Evolutionary conservation across 495 filamentous ascomycete species (phyloP), one percentile per base, ranked within the genome.

Genomic region (Oleoguttula mirabilis): DNA sequence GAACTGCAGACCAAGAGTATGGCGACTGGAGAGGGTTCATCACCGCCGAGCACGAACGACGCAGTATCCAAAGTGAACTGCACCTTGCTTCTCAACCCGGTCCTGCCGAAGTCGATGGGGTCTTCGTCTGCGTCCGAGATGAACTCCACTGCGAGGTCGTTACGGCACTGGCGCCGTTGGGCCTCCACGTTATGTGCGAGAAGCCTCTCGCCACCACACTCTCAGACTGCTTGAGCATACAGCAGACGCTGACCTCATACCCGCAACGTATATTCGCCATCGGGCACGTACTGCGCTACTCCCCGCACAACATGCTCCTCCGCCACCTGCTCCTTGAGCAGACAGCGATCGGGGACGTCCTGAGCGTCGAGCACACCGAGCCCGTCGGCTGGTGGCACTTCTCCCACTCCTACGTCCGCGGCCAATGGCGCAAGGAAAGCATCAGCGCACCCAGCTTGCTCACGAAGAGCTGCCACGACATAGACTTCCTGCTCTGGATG

Each of bases 361-460:
- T 93, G 16, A 84, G 79, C 10, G 66, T 96, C 25, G 83, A 88
- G 47, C 90, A 96, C 56, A 85, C 81, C 1, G 92, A 96, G 60
- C 90, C 90, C 0, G 80, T 98, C 0, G 90, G 90, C 2, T 92
- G 80, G 75, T 98, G 85, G 85, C 90, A 98, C 60, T 98, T 94
- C 56, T 66, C 80, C 1, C 90, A 98, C 62, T 83, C 77, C 51
- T 96, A 94, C 52, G 90, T 98, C 17, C 74, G 82, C 15, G 90
- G 90, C 11, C 94, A 95, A 62, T 96, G 90, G 90, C 77, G 90
- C 4, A 83, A 80, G 35, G 77, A 80, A 41, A 78, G 72, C 2
- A 67, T 67, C 0, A 73, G 75, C 0, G 83, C 81, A 1, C 83
- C 83, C 4, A 82, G 80, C 5, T 67, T 98, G 4, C 69, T 98